Evolutionary conservation across 1,139 yeast species (phyloP).

Genomic region (Blastobotrys illinoisensis): DNA sequence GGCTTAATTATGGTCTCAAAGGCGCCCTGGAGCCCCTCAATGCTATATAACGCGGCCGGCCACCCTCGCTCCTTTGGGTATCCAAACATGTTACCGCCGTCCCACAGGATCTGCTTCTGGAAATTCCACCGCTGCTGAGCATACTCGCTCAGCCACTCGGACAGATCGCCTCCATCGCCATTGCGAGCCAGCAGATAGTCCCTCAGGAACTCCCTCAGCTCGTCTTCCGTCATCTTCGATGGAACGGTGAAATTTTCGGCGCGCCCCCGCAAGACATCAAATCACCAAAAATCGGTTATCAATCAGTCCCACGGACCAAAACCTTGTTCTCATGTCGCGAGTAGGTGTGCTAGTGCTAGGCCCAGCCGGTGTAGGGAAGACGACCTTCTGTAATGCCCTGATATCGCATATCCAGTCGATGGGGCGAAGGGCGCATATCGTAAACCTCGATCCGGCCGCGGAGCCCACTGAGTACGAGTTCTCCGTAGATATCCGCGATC

Average conservation of each 20-base stretch:
- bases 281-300: slow-evolving; percentile 1
- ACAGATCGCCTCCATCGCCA: background rate
- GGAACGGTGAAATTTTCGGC: background rate
- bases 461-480: slow-evolving; percentile 89
- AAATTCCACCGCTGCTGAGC: background rate
- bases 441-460: slow-evolving; percentile 96
- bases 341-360: slow-evolving; percentile 95
- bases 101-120: background rate
- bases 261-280: slow-evolving; percentile 3
- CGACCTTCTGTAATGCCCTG: slow-evolving; percentile 81
- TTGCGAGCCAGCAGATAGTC: background rate
- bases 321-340: slow-evolving; percentile 58
- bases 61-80: background rate
- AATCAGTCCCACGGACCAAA: background rate
- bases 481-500: slow-evolving; percentile 85
- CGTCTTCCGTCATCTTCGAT: background rate
- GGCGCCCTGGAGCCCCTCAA: background rate
- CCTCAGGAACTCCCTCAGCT: background rate
- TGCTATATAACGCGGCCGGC: background rate
- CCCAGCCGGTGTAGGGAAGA: slow-evolving; percentile 95
- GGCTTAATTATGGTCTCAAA: background rate
- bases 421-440: slow-evolving; percentile 91
- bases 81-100: background rate
- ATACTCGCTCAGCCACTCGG: background rate
- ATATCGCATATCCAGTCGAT: slow-evolving; percentile 83